Evolutionary conservation across 108 stramenopile species (phyloP), one percentile per base, ranked within the genome.

Genomic region (Hondaea fermentalgiana): DNA sequence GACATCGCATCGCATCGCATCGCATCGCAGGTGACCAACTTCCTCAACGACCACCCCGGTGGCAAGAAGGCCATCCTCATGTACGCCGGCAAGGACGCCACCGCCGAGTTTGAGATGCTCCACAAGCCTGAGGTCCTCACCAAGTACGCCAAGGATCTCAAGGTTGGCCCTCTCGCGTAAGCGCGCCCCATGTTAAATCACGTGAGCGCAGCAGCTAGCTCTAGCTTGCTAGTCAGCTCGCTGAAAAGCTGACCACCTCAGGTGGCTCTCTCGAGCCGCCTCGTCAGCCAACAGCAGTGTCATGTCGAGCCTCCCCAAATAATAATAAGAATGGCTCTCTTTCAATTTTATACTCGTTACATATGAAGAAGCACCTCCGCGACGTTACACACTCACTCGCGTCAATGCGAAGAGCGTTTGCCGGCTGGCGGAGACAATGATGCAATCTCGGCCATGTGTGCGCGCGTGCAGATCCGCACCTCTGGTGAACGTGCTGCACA

Each of bases 31-130:
- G 91, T 94, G 35, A 94, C 94, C 29, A 88, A 91, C 72, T 94
- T 94, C 87, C 60, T 88, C 57, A 47, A 88, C 44, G 83, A 92
- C 58, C 94, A 94, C 87, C 94, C 94, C 12, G 94, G 93, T 12
- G 94, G 94, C n/a, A 88, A 72, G 42, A 91, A 93, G 44, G 59
- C 93, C 44, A 57, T 92, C 72, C 55, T 92, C 21, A 91, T 91
- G 25, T 88, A 92, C n/a, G 60, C 69, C 44, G 94, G 94, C 17
- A 23, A 91, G 53, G 94, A 94, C 59, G 44, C 29, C 64, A 69
- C 60, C 5, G 60, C 55, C 12, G 76, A 83, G 76, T 83, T 83
- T 45, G 51, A 83, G 49, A 83, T 83, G 76, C 51, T 83, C 49
- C 76, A 83, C 76, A 83, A 83, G 76, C 76, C 76, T 53, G 76